Conservation (phyloP, 352 stramenopile species). For the Globisporangium apiculatum region DNA sequence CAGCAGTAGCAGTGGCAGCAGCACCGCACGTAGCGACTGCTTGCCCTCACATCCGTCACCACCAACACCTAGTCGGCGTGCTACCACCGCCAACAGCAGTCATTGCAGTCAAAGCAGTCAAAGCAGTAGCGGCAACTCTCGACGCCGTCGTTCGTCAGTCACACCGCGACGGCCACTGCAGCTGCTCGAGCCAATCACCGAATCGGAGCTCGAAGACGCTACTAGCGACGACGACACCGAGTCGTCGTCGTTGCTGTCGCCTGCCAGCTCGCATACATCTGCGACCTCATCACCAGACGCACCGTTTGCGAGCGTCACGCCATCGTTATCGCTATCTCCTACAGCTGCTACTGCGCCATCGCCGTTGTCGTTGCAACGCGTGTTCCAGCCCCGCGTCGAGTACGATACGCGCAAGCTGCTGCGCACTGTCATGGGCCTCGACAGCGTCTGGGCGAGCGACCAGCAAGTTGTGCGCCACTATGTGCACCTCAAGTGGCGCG, state of each 20-base stretch:
- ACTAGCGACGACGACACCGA: constrained; percentile 4
- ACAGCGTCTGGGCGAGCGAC: constrained; percentile 25
- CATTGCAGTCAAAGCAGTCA: no score
- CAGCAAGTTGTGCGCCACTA: constrained; percentile 36
- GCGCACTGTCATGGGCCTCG: constrained; percentile 13
- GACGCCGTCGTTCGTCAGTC: neutral
- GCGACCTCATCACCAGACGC: neutral
- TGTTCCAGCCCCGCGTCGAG: constrained; percentile 11
- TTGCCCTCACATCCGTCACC: neutral
- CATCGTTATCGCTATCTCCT: neutral
- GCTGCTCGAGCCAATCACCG: constrained; percentile 6
- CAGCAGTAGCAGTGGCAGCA: neutral
- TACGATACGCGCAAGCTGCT: constrained; percentile 16
- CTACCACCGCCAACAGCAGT: neutral
- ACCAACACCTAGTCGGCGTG: neutral
- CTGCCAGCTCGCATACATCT: neutral
- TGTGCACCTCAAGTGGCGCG: constrained; percentile 21
- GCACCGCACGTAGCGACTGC: neutral
- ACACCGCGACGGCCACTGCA: neutral
- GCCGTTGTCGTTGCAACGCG: neutral
- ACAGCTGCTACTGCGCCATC: neutral
- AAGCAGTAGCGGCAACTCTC: neutral
- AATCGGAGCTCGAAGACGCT: constrained; percentile 12
- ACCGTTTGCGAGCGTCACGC: no score
- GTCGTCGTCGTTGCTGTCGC: constrained; percentile 1